Evolutionary conservation across 2,329 filamentous ascomycete genomes (phyloP).

Genomic region (Fonsecaea erecta): DNA sequence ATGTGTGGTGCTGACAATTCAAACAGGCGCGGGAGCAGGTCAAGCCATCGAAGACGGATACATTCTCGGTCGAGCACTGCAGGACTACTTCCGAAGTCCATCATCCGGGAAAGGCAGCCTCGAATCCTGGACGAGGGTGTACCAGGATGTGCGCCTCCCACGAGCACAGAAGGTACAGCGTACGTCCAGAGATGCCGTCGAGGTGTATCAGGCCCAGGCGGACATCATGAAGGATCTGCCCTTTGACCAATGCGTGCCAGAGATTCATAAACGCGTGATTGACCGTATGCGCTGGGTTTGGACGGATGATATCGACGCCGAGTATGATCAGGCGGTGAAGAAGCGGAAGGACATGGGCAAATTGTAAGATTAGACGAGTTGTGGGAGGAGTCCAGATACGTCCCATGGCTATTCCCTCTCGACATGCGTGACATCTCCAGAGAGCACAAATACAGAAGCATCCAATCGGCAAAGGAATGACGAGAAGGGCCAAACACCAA

Average conservation of each 20-base stretch:
- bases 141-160: constrained; percentile 27
- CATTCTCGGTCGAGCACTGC: constrained; percentile 24
- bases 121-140: constrained; percentile 36
- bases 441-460: not conserved
- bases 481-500: not conserved
- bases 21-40: constrained; percentile 64
- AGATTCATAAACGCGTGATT: constrained; percentile 40
- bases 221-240: constrained; percentile 42
- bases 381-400: not conserved
- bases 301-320: constrained; percentile 43
- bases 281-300: constrained; percentile 44
- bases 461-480: not conserved
- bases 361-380: not conserved
- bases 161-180: constrained; percentile 26
- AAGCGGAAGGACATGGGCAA: not conserved
- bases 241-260: constrained; percentile 45
- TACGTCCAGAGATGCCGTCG: constrained; percentile 23
- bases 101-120: constrained; percentile 38
- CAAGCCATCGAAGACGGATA: constrained; percentile 69
- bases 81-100: constrained; percentile 20
- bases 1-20: not conserved
- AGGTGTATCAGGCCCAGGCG: constrained; percentile 46
- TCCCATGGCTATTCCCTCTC: not conserved
- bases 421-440: not conserved
- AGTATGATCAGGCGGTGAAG: constrained; percentile 30